These are phyloP conservation scores for Fusarium temperatum DNA, from an alignment of 2,329 filamentous ascomycete genomes.

Conservation along the genomic window DNA sequence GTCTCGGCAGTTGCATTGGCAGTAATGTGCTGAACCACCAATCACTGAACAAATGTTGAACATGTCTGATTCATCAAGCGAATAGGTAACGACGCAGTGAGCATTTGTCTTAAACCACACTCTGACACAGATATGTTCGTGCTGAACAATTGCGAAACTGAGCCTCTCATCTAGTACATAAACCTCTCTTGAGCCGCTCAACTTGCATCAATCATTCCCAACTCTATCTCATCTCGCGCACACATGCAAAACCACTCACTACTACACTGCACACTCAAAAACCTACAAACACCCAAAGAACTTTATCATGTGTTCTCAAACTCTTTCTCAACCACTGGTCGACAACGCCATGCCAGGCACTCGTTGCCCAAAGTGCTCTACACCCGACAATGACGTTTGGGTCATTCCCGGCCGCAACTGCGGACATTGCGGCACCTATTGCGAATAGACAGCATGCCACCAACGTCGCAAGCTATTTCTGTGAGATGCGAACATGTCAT, in stretches of 20 bases:
- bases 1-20: not conserved
- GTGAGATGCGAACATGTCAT: not conserved
- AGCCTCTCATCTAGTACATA: not conserved
- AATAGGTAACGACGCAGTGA: not conserved
- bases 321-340: not conserved
- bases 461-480: not conserved
- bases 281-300: accelerated
- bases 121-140: accelerated
- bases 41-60: not conserved
- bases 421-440: not conserved
- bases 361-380: not conserved
- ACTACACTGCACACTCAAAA: too few species aligned
- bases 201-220: not conserved
- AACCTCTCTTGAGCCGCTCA: not conserved
- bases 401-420: not conserved
- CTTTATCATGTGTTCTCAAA: not conserved
- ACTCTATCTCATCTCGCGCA: not conserved
- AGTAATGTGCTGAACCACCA: not conserved
- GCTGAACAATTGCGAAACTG: not conserved
- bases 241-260: not conserved
- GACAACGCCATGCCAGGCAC: not conserved
- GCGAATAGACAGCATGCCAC: not conserved
- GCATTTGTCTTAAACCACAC: accelerated
- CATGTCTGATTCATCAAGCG: not conserved
- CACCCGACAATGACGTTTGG: not conserved